Conservation (phyloP, 2,329 filamentous ascomycete species). For the Byssothecium circinans region DNA sequence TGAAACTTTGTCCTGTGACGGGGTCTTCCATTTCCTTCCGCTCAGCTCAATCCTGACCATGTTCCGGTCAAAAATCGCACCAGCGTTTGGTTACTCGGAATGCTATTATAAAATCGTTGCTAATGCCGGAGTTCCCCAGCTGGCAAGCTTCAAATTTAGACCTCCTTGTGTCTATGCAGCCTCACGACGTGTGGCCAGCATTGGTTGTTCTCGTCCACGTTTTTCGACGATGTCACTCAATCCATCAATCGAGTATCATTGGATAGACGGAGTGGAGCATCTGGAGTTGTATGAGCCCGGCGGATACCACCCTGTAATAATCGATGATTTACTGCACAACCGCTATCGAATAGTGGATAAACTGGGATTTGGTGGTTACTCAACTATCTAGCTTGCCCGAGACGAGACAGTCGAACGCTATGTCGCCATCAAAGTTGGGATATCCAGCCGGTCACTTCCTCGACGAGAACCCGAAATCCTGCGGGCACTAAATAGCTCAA, state of each 20-base stretch:
- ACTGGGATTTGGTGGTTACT: constrained; percentile 22
- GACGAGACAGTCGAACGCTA: constrained; percentile 12
- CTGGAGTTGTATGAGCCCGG: constrained; percentile 16
- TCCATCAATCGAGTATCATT: constrained; percentile 12
- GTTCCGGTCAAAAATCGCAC: too few species aligned
- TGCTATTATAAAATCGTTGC: too few species aligned
- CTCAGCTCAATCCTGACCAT: too few species aligned
- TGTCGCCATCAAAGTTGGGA: constrained; percentile 14
- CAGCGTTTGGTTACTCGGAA: too few species aligned
- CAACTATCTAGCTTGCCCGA: constrained; percentile 24
- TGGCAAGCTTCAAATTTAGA: constrained; percentile 1
- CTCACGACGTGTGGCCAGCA: constrained; percentile 7
- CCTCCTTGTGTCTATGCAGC: constrained; percentile 3
- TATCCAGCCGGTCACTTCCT: constrained; percentile 8
- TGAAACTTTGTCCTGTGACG: too few species aligned
- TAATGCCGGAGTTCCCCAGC: constrained; percentile 3
- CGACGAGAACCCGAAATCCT: constrained; percentile 11
- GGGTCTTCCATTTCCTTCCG: too few species aligned
- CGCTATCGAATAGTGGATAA: constrained; percentile 24
- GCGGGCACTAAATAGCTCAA: constrained; percentile 3
- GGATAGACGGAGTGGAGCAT: constrained; percentile 14
- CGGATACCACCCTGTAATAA: constrained; percentile 19
- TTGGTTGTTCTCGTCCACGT: constrained; percentile 2
- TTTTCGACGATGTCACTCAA: constrained; percentile 11
- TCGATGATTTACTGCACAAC: constrained; percentile 20